Conservation (phyloP, 805 yeast genomes). For the Ogataea methylovora region DNA sequence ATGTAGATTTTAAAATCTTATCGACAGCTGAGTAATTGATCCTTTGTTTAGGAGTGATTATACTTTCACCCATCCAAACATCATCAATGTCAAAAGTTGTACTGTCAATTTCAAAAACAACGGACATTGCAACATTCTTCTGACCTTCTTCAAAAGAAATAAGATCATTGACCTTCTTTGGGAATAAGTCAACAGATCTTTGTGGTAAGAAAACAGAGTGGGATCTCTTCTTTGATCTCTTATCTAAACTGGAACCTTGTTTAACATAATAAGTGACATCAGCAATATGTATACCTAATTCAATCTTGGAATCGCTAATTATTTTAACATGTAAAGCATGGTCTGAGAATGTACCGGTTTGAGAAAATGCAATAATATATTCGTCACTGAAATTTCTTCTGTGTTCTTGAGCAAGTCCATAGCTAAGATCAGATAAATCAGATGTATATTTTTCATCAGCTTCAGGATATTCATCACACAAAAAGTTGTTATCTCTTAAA, state of each 20-base stretch:
- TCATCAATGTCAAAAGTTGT: constrained; percentile 63
- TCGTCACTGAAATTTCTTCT: constrained; percentile 54
- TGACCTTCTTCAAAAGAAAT: constrained; percentile 56
- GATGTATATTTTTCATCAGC: constrained; percentile 20
- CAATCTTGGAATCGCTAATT: constrained; percentile 51
- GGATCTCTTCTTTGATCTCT: constrained; percentile 85
- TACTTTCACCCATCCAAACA: constrained; percentile 69
- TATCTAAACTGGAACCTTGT: constrained; percentile 72
- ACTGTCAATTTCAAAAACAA: constrained; percentile 74
- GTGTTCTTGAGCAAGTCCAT: constrained; percentile 25
- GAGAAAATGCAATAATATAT: constrained; percentile 57
- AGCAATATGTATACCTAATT: constrained; percentile 78
- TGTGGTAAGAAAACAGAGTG: constrained; percentile 86
- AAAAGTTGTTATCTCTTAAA: constrained; percentile 77
- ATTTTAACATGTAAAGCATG: constrained; percentile 78
- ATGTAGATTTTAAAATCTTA: constrained; percentile 31
- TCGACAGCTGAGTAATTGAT: constrained; percentile 52
- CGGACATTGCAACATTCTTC: constrained; percentile 62
- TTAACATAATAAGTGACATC: constrained; percentile 71
- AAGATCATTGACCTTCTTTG: constrained; percentile 51
- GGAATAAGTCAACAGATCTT: constrained; percentile 58
- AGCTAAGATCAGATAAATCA: constrained; percentile 31
- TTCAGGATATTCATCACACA: constrained; percentile 73
- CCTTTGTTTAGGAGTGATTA: constrained; percentile 54
- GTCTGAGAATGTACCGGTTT: constrained; percentile 53